Percentiles rank a stretch among this genome's conserved stretches.
These are phyloP conservation scores for Neurospora sp. DNA, from an alignment of 495 filamentous ascomycete species.

Conservation along the genomic window DNA sequence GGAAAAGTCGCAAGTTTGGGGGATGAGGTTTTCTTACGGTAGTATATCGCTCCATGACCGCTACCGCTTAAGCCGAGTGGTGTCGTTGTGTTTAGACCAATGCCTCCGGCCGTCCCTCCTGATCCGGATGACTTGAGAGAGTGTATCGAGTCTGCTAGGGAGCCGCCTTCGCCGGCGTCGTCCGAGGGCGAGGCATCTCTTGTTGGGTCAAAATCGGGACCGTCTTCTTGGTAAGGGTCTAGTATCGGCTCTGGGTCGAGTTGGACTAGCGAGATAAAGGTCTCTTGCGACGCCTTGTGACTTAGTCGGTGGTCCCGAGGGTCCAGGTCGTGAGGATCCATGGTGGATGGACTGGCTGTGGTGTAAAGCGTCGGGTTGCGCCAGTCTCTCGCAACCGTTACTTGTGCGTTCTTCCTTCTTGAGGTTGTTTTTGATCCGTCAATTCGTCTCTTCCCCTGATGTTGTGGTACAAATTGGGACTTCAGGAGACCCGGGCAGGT, in stretches of 20 bases:
- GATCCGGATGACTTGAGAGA: conserved; percentile 14
- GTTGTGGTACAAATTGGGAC: neutral
- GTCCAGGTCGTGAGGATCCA: conserved; percentile 19
- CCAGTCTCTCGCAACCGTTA: neutral
- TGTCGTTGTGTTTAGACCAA: conserved; percentile 9
- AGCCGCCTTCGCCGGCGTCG: conserved; percentile 5
- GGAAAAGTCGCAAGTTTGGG: neutral
- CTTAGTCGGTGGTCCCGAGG: neutral
- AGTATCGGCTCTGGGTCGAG: conserved; percentile 64
- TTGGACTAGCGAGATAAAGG: conserved; percentile 58
- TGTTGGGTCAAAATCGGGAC: conserved; percentile 35
- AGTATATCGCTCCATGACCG: conserved; percentile 46
- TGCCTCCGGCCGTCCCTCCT: neutral
- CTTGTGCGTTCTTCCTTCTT: neutral
- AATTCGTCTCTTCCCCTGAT: neutral
- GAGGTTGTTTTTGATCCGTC: neutral
- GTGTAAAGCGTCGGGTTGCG: neutral
- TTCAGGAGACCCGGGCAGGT: neutral
- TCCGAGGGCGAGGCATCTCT: neutral
- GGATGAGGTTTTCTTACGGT: conserved; percentile 36
- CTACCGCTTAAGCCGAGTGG: conserved; percentile 47
- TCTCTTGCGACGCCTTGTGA: conserved; percentile 34
- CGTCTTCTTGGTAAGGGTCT: conserved; percentile 43
- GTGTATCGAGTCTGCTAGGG: conserved; percentile 11
- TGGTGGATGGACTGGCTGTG: conserved; percentile 6